phyloP scores from a whole-genome alignment of 2,329 filamentous ascomycete species.

The Aspergillus alliaceus region DNA sequence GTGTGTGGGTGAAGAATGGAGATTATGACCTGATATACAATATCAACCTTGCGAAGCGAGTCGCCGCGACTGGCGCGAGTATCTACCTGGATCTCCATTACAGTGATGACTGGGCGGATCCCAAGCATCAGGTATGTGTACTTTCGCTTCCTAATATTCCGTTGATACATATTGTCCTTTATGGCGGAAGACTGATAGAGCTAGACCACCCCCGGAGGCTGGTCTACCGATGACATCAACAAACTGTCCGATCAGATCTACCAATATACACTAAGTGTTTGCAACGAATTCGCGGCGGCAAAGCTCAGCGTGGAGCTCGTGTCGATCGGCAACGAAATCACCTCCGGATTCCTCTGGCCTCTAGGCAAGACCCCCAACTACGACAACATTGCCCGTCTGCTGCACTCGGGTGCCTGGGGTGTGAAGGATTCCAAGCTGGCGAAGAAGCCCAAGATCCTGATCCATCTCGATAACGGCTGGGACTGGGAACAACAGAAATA shows the following conservation, averaged over 20 bases:
- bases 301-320: constrained; percentile 61
- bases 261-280: constrained; percentile 65
- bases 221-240: constrained; percentile 59
- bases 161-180: not conserved
- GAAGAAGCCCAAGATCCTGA: constrained; percentile 66
- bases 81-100: constrained; percentile 66
- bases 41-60: constrained; percentile 64
- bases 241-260: constrained; percentile 63
- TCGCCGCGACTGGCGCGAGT: constrained; percentile 61
- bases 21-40: constrained; percentile 72
- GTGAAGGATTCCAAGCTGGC: constrained; percentile 62
- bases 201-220: constrained; percentile 59
- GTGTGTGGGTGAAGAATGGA: constrained; percentile 69
- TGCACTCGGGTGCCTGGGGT: constrained; percentile 64
- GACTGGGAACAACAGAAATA: constrained; percentile 65
- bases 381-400: constrained; percentile 62
- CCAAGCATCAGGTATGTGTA: constrained; percentile 55
- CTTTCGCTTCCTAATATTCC: not conserved
- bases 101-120: constrained; percentile 72
- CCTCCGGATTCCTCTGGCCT: constrained; percentile 65
- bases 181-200: not conserved
- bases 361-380: constrained; percentile 57
- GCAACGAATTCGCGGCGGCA: constrained; percentile 59
- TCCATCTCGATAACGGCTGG: constrained; percentile 77
- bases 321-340: constrained; percentile 74